Evolutionary conservation across 164 flowering plant species (phyloP), one percentile per base, ranked within the genome.

Genomic region (Piper longum): DNA sequence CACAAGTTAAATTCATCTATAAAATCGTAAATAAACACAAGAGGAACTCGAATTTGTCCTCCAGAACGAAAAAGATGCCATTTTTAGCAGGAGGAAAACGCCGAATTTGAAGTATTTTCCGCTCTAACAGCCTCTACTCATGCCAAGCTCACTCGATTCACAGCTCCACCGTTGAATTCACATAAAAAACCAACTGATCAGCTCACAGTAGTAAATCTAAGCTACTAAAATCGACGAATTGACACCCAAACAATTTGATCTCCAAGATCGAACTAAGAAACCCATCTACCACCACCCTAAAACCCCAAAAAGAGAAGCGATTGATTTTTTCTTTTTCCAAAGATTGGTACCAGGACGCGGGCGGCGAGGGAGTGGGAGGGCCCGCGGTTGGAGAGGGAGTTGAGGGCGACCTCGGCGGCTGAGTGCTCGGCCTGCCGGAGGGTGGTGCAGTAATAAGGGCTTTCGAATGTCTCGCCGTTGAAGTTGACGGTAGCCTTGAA

Each of bases 351-450:
- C 67, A 93, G 81, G 64, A 93, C 87, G 56, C 95, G 73, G 11
- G 97, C 95, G 54, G 99, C 99, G 59, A 93, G 85, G 4, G 99
- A 88, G 71, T 87, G 85, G 0, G 98, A 83, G 5, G 90, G 92
- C 2, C 95, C 96, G 13, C 96, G 82, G 70, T 71, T 70, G 17
- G 97, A 82, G 66, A 93, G 88, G 5, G 97, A 80, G 67, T 74
- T 81, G 56, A 93, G 87, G 5, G 99, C 99, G 41, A 87, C 96
- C 75, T 93, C 99, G 26, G 99, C 99, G 43, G 99, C 99, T 43
- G 96, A 79, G 77, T 93, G 99, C 79, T 93, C 99, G 4, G 99
- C 99, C 69, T 90, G 99, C 43, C 99, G 87, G 68, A 93, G 81
- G 9, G 97, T 93, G 54, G 95, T 80, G 73, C 85, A 88, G 73